These are phyloP conservation scores for Fusarium lyarnte DNA, from an alignment of 2,329 filamentous ascomycete genomes.

Conservation along the genomic window DNA sequence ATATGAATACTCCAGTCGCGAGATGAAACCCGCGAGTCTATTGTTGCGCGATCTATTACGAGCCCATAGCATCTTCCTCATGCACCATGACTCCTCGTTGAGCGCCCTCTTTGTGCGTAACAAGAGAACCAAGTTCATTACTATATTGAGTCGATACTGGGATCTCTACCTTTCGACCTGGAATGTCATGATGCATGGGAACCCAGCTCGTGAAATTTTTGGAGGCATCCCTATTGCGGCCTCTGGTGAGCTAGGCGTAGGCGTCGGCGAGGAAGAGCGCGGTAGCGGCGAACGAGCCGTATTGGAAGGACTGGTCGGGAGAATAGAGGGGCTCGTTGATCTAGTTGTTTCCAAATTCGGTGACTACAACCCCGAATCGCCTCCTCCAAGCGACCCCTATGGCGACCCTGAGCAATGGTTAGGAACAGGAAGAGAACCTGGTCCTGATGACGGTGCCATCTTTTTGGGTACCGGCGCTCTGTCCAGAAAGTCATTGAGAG, in stretches of 20 bases:
- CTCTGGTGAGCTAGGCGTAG: conserved; percentile 90
- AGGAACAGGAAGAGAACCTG: conserved; percentile 73
- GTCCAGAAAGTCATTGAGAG: conserved; percentile 74
- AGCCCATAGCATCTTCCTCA: conserved; percentile 83
- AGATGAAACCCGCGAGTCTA: conserved; percentile 84
- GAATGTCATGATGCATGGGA: conserved; percentile 91
- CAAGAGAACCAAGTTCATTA: conserved; percentile 74
- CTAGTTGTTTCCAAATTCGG: conserved; percentile 89
- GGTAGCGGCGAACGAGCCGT: conserved; percentile 95
- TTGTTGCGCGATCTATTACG: conserved; percentile 83
- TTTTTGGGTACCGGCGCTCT: conserved; percentile 84
- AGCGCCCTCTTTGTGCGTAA: conserved; percentile 73
- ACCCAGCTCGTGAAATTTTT: conserved; percentile 82
- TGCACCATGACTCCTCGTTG: conserved; percentile 85
- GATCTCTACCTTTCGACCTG: conserved; percentile 74
- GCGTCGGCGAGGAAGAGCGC: conserved; percentile 94
- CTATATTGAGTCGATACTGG: conserved; percentile 84
- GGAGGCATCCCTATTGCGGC: conserved; percentile 88
- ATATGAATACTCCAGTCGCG: conserved; percentile 86
- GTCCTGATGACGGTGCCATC: conserved; percentile 81
- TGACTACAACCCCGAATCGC: conserved; percentile 47
- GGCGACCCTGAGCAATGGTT: conserved; percentile 67
- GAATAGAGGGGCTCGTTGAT: conserved; percentile 87
- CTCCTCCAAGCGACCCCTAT: conserved; percentile 37
- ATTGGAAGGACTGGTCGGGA: conserved; percentile 82